A percentile compares a stretch with the other conserved stretches of the same genome.
Conservation (phyloP, 2,329 filamentous ascomycete genomes). For the Paecilomyces niveus region DNA sequence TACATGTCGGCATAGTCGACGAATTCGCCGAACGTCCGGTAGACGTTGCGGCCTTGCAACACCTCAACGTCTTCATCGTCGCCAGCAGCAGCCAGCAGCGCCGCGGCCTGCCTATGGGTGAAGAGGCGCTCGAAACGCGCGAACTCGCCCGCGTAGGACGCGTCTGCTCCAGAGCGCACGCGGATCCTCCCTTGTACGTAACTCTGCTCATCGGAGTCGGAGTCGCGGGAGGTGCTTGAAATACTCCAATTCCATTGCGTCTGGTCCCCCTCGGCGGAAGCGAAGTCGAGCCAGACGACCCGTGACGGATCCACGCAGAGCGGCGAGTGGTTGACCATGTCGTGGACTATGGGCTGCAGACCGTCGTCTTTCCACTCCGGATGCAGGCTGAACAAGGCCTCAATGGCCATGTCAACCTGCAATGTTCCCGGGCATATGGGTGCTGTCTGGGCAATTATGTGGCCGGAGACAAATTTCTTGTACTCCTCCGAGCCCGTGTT, state of each 20-base stretch:
- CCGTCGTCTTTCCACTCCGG: no score
- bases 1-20: conserved; percentile 9
- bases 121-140: conserved; percentile 26
- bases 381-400: conserved; percentile 3
- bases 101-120: conserved; percentile 18
- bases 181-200: not conserved
- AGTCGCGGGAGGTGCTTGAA: conserved; percentile 18
- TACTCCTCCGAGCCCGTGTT: conserved; percentile 33
- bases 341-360: conserved; percentile 19
- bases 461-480: conserved; percentile 25
- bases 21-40: conserved; percentile 6
- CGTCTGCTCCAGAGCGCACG: not conserved
- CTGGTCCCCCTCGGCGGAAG: no score
- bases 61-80: conserved; percentile 9
- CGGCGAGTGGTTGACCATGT: conserved; percentile 24
- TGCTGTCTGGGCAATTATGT: conserved; percentile 34
- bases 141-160: conserved; percentile 21
- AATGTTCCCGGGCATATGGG: conserved; percentile 35
- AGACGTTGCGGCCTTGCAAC: conserved; percentile 11
- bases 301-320: conserved; percentile 25
- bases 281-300: conserved; percentile 21
- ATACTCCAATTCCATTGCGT: conserved; percentile 6
- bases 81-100: not conserved
- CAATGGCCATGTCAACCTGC: conserved; percentile 27
- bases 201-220: conserved; percentile 14